Evolutionary conservation across 2,329 filamentous ascomycete genomes (phyloP).

Genomic region (Aureobasidium zeae): DNA sequence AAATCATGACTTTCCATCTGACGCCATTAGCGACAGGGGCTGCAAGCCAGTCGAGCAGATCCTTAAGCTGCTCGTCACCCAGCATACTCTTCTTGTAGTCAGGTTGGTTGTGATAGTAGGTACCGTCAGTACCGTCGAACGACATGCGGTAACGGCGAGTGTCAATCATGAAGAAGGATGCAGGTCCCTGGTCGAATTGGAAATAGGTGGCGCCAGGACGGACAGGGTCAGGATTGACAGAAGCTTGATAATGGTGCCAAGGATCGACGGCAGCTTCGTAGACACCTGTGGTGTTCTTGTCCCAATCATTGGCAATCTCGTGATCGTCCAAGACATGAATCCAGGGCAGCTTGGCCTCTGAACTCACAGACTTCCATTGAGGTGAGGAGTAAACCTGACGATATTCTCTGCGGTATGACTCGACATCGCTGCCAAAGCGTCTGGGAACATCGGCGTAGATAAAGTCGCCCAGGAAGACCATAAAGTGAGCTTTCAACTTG

Average conservation of each 20-base stretch:
- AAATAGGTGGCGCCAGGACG: conserved; percentile 65
- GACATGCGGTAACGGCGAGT: conserved; percentile 76
- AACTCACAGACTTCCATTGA: conserved; percentile 56
- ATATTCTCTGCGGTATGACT: conserved; percentile 84
- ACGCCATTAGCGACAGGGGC: conserved; percentile 66
- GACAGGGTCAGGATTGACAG: conserved; percentile 68
- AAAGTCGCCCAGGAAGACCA: conserved; percentile 71
- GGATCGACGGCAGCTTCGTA: conserved; percentile 74
- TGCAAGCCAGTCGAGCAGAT: conserved; percentile 68
- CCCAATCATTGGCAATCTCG: conserved; percentile 93
- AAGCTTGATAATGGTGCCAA: conserved; percentile 76
- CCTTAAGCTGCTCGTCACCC: conserved; percentile 65
- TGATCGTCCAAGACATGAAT: conserved; percentile 96
- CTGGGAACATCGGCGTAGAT: conserved; percentile 85
- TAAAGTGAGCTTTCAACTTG: conserved; percentile 61
- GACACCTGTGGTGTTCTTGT: conserved; percentile 67
- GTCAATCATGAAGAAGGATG: conserved; percentile 89
- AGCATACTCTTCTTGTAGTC: conserved; percentile 71
- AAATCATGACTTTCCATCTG: conserved; percentile 87
- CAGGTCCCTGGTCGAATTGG: conserved; percentile 79
- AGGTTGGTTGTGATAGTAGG: conserved; percentile 31
- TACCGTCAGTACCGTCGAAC: conserved; percentile 50
- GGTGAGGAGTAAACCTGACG: conserved; percentile 92
- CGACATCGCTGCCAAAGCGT: conserved; percentile 59
- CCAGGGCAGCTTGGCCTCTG: conserved; percentile 60